phyloP scores from a whole-genome alignment of 371 early-diverging fungal species.

The Dinochytrium kinnereticum region DNA sequence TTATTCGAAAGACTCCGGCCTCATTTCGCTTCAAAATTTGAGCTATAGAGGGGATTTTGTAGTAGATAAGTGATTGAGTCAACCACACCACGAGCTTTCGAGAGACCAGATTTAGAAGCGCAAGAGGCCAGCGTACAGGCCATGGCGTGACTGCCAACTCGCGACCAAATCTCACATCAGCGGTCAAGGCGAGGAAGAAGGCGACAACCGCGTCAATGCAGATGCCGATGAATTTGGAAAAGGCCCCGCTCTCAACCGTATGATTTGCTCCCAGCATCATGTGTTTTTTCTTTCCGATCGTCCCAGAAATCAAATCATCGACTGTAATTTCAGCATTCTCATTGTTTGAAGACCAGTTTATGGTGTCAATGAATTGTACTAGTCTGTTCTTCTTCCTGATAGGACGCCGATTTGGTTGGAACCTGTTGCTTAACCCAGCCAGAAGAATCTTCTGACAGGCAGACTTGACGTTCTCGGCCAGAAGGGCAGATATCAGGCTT shows the following conservation, averaged over 20 bases:
- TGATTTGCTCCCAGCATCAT: not conserved
- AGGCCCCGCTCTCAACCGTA: not conserved
- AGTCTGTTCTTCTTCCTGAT: not conserved
- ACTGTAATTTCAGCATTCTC: not conserved
- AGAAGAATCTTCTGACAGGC: not conserved
- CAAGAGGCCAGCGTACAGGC: constrained; percentile 11
- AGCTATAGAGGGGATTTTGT: constrained; percentile 12
- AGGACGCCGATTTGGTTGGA: not conserved
- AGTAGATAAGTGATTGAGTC: constrained; percentile 18
- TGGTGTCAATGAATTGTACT: not conserved
- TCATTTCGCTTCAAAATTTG: constrained; percentile 12
- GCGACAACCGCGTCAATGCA: constrained; percentile 21
- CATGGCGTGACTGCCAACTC: constrained; percentile 19
- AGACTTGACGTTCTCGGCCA: not conserved
- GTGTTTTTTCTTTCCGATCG: not conserved
- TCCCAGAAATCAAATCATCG: constrained; percentile 1
- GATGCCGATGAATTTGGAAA: not conserved
- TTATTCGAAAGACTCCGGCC: constrained; percentile 13
- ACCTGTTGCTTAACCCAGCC: not conserved
- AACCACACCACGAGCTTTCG: constrained; percentile 4
- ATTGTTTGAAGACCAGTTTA: not conserved
- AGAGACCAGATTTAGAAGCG: constrained; percentile 1
- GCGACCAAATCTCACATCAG: constrained; percentile 42
- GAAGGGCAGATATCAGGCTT: not conserved
- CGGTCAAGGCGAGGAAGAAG: constrained; percentile 38